Evolutionary conservation across 2,329 filamentous ascomycete species (phyloP).

Genomic region (Hymenoscyphus linearis): DNA sequence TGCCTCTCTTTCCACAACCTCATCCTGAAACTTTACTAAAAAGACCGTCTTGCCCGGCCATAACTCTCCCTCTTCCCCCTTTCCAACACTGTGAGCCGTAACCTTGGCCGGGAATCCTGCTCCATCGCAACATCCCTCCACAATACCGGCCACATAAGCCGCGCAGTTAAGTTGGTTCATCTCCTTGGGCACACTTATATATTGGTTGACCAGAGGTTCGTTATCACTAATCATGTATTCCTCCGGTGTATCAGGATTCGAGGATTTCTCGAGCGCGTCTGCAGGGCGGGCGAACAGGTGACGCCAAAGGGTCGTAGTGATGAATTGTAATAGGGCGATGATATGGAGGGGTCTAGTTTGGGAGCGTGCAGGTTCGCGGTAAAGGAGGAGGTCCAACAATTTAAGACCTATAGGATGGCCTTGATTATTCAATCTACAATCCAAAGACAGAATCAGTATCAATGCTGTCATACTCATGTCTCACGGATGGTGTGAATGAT

Average conservation of each 20-base stretch:
- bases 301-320: conserved; percentile 86
- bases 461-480: not conserved
- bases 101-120: conserved; percentile 85
- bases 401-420: conserved; percentile 92
- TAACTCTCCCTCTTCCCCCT: conserved; percentile 61
- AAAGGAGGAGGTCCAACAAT: conserved; percentile 90
- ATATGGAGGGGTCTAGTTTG: conserved; percentile 79
- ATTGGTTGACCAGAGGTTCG: conserved; percentile 91
- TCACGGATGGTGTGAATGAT: not conserved
- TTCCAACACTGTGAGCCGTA: conserved; percentile 75
- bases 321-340: conserved; percentile 87
- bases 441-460: conserved; percentile 5
- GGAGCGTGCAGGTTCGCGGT: conserved; percentile 66
- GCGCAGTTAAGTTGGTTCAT: conserved; percentile 97
- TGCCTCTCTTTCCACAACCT: conserved; percentile 86
- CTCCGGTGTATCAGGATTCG: conserved; percentile 73
- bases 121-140: conserved; percentile 93
- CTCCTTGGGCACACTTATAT: conserved; percentile 87
- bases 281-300: conserved; percentile 88
- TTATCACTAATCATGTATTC: conserved; percentile 99
- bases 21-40: conserved; percentile 84
- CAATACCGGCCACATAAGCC: conserved; percentile 88
- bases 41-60: conserved; percentile 98
- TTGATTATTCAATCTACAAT: conserved; percentile 73
- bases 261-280: conserved; percentile 86